Base-by-base conservation (phyloP, 2,329 filamentous ascomycete genomes). In the Colletotrichum costaricense region DNA sequence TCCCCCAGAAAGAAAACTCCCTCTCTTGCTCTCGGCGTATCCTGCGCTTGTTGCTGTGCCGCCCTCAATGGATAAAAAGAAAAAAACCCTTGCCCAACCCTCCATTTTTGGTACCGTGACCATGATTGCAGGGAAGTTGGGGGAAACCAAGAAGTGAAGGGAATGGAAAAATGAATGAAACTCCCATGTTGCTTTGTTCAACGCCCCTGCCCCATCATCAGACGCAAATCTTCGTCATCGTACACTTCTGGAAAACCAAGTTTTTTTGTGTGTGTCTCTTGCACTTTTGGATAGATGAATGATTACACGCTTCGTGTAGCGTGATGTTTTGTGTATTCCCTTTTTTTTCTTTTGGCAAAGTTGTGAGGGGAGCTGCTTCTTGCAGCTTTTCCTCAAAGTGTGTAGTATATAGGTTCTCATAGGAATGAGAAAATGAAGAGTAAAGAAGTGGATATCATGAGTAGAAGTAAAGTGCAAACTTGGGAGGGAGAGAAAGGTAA, bases 391-490 rank as follows among this genome's bases (percentile, higher is more conserved):
- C 52, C 52, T n/a, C 52, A 28, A n/a, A 9, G 42, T 49, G 16
- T 49, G 42, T n/a, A 49, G 19, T 19, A 42, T 22, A 33, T 24
- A 54, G 49, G 7, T 64, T 33, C 8, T 19, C 33, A 12, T 4
- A 7, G 38, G 19, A 35, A 19, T 6, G 16, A 19, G 22, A 14
- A 42, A 14, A 19, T 22, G 19, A 42, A 22, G 16, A 35, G 16
- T 9, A 19, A 30, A 42, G 49, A 22, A 63, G 19, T 26, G 66
- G 70, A 73, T 73, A 73, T 73, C 70, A 68, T 55, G 46, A 42
- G 35, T 58, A 6, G 59, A 49, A 69, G 26, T 22, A 16, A 58
- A 63, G 12, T 28, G 8, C 56, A 19, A 22, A 26, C 28, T 9
- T 9, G 28, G 28, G 28, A 52, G 19, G 22, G 33, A 19, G 24